Evolutionary conservation across 164 flowering plant genomes (phyloP).

Genomic region (Tetrastigma voinierianum): DNA sequence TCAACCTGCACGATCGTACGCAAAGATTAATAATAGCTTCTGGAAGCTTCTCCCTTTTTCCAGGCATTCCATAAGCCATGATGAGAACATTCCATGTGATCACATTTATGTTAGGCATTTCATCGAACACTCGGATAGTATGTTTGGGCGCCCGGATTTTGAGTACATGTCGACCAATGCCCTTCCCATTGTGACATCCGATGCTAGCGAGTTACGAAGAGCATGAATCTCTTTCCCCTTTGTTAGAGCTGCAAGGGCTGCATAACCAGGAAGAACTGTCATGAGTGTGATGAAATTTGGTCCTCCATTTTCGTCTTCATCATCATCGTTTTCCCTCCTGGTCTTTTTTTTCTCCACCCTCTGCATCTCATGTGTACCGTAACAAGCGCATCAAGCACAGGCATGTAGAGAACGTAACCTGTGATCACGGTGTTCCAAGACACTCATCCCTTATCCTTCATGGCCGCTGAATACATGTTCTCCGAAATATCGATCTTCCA

Average conservation of each 20-base stretch:
- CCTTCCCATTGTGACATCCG: slow-evolving; percentile 69
- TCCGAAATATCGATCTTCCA: slow-evolving; percentile 51
- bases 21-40: slow-evolving; percentile 71
- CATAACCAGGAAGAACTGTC: slow-evolving; percentile 82
- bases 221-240: slow-evolving; percentile 87
- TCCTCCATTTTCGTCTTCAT: slow-evolving; percentile 8
- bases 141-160: slow-evolving; percentile 64
- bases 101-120: slow-evolving; percentile 48
- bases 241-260: slow-evolving; percentile 58
- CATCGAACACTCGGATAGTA: slow-evolving; percentile 57
- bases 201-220: slow-evolving; percentile 46
- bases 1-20: slow-evolving; percentile 78
- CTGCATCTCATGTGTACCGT: slow-evolving; percentile 59
- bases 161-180: slow-evolving; percentile 82
- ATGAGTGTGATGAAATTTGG: slow-evolving; percentile 82
- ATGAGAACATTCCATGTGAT: slow-evolving; percentile 83
- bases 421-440: slow-evolving; percentile 89
- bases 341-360: slow-evolving; percentile 8
- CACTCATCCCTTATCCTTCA: slow-evolving; percentile 59
- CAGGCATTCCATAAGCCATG: slow-evolving; percentile 94
- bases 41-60: slow-evolving; percentile 61
- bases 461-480: slow-evolving; percentile 49
- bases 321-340: slow-evolving; percentile 4
- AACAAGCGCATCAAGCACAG: slow-evolving; percentile 52
- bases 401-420: slow-evolving; percentile 46